Evolutionary conservation across 2,329 filamentous ascomycete species (phyloP), one percentile per base, ranked within the genome.

Genomic region (Tricladium varicosporioides): DNA sequence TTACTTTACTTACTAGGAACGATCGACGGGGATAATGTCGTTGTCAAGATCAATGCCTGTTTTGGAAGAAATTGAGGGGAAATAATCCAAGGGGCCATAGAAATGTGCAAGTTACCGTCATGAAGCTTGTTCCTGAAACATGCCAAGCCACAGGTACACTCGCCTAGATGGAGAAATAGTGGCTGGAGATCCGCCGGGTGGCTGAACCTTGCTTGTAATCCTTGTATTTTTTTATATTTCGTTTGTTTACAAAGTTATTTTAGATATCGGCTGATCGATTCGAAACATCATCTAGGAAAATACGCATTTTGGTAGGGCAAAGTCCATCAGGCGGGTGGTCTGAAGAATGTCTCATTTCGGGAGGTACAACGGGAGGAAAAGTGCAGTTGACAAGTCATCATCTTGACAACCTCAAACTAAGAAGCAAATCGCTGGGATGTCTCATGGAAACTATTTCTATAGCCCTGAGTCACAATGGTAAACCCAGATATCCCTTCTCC

Each of bases 71-170:
- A 40, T 13, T 40, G 36, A 40, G 36, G 36, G 36, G 36, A 40
- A 40, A 50, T 19, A 55, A 43, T 31, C 53, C 42, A 49, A 58
- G 19, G 44, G 49, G 42, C 22, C 15, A 46, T 43, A 54, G n/a
- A 53, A 48, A 45, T 19, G 13, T 19, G 49, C 13, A 31, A 40
- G 36, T 40, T 10, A 10, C 36, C 36, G 36, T 40, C 36, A 40
- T n/a, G 36, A 42, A 40, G 18, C 48, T 9, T 16, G 48, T 40
- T 42, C 48, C 33, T 36, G 32, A 50, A 40, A 36, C 4, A 40
- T 40, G 48, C 32, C 48, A 50, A 50, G 48, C 48, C 48, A 36
- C 19, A 36, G 15, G 27, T 15, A 15, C 48, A 31, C 48, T 16
- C 42, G 33, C 48, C 33, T 40, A n/a, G 27, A 50, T 50, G 48